Base-by-base conservation (phyloP, 257 asterid species). In the Ilex asprella region DNA sequence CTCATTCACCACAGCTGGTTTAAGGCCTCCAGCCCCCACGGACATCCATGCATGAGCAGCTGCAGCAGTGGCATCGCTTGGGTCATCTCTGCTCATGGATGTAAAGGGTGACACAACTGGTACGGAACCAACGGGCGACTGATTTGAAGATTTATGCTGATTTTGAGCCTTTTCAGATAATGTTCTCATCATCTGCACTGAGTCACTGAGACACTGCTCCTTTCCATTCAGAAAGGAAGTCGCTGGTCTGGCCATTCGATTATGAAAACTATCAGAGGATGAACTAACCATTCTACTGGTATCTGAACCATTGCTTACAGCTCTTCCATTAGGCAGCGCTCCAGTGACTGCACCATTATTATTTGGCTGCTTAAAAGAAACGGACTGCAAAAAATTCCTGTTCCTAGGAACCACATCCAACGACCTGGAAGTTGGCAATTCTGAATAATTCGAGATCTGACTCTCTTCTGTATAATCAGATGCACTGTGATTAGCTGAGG, bases 21-120 rank as follows among this genome's bases (percentile, higher is more conserved):
- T 84, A 31, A 78, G 73, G 54, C 94, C 98, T 62, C 74, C 97
- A 12, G 92, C 84, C 68, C 98, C 97, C 11, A 89, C 79, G 13
- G 98, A 84, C 97, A 89, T 92, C 98, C 97, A 89, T 57, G 83
- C 91, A 2, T 89, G 87, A 12, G 95, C 95, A 73, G 97, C 97
- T 21, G 87, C 84, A 6, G 78, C 75, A 58, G 98, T 82, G 9
- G 95, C 95, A 69, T 81, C 81, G 58, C 75, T 73, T 16, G 88
- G 61, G 69, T 84, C 86, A 16, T 71, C 75, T 66, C 79, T 77
- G 62, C 75, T 72, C 55, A 39, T 53, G 30, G 75, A 70, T 15
- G 79, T 78, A 13, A 68, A 56, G 16, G 74, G 67, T 9, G 78
- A 67, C 46, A 66, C 14, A 58, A 67, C 67, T 57, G 74, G 79